A percentile compares a stretch with the other conserved stretches of the same genome.
phyloP scores from a whole-genome alignment of 345 rosid species.

The Cardamine occulta region DNA sequence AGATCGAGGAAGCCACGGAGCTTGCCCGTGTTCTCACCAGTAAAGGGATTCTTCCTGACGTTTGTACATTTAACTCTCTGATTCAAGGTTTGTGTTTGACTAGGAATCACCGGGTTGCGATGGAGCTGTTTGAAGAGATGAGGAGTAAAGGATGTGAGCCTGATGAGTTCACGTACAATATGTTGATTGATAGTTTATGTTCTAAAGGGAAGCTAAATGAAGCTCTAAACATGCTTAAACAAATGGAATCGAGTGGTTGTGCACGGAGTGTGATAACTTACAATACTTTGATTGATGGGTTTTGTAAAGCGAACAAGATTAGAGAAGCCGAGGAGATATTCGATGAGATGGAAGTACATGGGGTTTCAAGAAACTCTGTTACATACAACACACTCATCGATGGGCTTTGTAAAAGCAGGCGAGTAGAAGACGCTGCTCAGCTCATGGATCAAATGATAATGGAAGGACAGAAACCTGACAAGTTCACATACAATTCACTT shows the following conservation, averaged over 20 bases:
- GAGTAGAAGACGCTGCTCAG: constrained; percentile 82
- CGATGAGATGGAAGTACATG: constrained; percentile 91
- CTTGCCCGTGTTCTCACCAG: constrained; percentile 70
- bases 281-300: constrained; percentile 86
- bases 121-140: constrained; percentile 85
- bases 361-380: constrained; percentile 79
- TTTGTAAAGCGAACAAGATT: constrained; percentile 75
- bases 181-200: constrained; percentile 83
- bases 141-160: constrained; percentile 80
- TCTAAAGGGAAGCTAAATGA: constrained; percentile 64
- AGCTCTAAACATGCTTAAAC: constrained; percentile 69
- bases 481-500: constrained; percentile 81
- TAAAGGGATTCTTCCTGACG: constrained; percentile 72
- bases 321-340: constrained; percentile 88
- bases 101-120: constrained; percentile 56
- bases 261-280: constrained; percentile 78
- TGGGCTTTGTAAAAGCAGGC: constrained; percentile 70
- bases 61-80: constrained; percentile 69
- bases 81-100: constrained; percentile 81
- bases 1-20: constrained; percentile 71
- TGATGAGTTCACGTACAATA: constrained; percentile 80
- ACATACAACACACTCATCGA: constrained; percentile 91
- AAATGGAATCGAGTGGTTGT: constrained; percentile 83
- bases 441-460: constrained; percentile 94
- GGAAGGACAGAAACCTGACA: constrained; percentile 87